Conservation (phyloP, 306 rosid genomes). For the Dalbergia cultrata region DNA sequence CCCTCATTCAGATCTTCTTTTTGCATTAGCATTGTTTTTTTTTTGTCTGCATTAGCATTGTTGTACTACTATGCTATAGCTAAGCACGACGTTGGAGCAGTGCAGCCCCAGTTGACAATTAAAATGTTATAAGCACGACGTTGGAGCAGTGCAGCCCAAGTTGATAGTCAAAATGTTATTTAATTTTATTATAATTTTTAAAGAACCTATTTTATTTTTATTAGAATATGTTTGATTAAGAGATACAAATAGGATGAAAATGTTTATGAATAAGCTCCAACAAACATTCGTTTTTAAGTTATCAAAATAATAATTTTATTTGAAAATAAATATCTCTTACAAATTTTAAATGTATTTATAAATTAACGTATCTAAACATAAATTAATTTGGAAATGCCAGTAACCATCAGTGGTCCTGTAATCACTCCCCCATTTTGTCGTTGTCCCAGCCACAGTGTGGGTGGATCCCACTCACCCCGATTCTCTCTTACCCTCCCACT, state of each 20-base stretch:
- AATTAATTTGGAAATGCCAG: no score
- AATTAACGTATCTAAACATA: no score
- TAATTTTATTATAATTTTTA: no score
- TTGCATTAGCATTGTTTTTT: background rate
- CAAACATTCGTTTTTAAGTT: no score
- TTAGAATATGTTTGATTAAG: no score
- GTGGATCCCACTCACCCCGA: constrained; percentile 38
- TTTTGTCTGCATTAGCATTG: background rate
- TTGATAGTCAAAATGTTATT: background rate
- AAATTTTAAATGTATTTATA: no score
- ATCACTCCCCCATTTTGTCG: constrained; percentile 43
- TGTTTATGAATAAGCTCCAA: no score
- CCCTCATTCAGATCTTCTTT: background rate
- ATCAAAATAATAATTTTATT: no score
- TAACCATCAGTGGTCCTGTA: constrained; percentile 53
- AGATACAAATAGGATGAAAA: no score
- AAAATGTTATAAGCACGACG: background rate
- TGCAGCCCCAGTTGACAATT: constrained; percentile 12
- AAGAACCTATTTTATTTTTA: no score
- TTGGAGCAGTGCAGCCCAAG: constrained; percentile 21
- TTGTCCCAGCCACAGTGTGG: background rate
- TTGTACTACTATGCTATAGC: background rate
- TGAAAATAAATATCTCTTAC: no score
- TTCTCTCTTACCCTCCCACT: background rate
- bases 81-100: constrained; percentile 15